Evolutionary conservation across 257 asterid species (phyloP), one percentile per base, ranked within the genome.

Genomic region (Dorcoceras hygrometricum): DNA sequence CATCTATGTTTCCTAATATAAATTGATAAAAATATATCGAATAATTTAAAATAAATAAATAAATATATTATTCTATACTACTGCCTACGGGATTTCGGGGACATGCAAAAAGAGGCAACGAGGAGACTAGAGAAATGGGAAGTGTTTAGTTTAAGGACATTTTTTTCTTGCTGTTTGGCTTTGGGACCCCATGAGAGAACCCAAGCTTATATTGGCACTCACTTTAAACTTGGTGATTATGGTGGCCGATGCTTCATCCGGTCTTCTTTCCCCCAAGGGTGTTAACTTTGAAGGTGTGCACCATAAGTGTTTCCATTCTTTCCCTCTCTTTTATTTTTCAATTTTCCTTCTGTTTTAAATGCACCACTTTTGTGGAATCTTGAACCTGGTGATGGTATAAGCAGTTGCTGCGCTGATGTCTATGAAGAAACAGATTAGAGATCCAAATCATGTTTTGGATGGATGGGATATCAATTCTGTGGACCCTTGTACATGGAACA

Each of bases 391-490:
- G 59, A 53, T 23, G 73, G 54, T 70, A 10, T 65, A 66, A 75
- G 69, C 84, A 91, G 98, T 91, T 71, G 95, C 98, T 65, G 95
- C 98, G 72, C 67, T 89, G 72, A 91, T 91, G 98, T 82, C 92
- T 60, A 27, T 91, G 72, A 89, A 87, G 87, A 86, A 23, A 74
- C 87, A 83, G 72, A 79, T 91, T 96, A 70, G 76, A 57, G 90
- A 89, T 78, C 80, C 70, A 58, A 78, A 82, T 5, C 87, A 75
- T 74, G 92, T 84, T 25, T 82, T 91, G 65, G 98, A 80, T 70
- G 98, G 96, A 73, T 91, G 98, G 98, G 98, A 91, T 80, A 89
- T 91, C 50, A 89, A 91, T 75, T 91, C 96, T 57, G 96, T 91
- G 59, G 98, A 91, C 73, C 98, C 98, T 78, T 91, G 98, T 77